Evolutionary conservation across 768 basidiomycete species (phyloP), one percentile per base, ranked within the genome.

Genomic region (Amanita exitialis): DNA sequence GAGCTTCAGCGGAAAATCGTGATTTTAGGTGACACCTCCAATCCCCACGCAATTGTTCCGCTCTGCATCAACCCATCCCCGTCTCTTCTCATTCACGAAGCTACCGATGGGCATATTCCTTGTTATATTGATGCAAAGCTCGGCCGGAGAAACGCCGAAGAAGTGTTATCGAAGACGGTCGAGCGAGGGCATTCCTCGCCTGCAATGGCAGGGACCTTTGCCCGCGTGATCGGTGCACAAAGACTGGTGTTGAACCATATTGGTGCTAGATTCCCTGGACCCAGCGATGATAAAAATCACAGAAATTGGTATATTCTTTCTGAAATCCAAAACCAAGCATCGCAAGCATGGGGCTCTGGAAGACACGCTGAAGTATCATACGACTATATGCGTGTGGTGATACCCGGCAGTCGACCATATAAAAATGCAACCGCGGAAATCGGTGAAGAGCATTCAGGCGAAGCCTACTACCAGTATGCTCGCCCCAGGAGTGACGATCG

Each of bases 71-170:
- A 66, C 23, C 70, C 78, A 42, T 60, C 74, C 3, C 73, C 76
- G 20, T 78, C 82, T 25, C 70, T 92, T n/a, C 73, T 92, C 16
- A 71, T 92, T n/a, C 91, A 93, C 63, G 90, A 93, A 65, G 80
- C 83, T 1, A 90, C 87, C 2, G 89, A 92, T 59, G 80, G 83
- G 0, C 75, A 74, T 56, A 78, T 93, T 34, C 81, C 85, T 0
- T 60, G 53, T 2, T 58, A 69, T 44, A 72, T 85, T 49, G 81
- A 82, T 61, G 65, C 69, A 7, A 69, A 66, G 30, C 58, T 65
- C 7, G 66, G 76, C 27, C 73, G 62, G 48, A 71, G 74, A 48
- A 68, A 68, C 23, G 66, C 62, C 2, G 66, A 67, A 44, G 69
- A 64, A 49, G 67, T 80, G 32, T 54, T 64, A 54, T 63, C 72